Conservation (phyloP, 1,139 yeast genomes). For the Zygosaccharomyces sapae region DNA sequence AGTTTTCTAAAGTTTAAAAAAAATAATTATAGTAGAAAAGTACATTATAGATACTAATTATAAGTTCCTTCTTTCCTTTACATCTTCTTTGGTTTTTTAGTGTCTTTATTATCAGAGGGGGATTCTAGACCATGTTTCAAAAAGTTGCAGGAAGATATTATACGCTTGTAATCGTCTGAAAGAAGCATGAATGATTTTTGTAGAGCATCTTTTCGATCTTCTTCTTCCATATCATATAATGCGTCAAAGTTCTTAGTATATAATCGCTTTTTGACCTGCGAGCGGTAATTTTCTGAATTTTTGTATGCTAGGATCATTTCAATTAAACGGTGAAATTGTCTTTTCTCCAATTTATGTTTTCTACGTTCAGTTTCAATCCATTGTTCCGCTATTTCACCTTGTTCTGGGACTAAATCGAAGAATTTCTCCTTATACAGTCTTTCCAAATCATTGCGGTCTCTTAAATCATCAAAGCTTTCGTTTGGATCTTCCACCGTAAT, state of each 20-base stretch:
- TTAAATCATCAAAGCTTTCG: constrained; percentile 83
- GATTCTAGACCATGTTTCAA: constrained; percentile 7
- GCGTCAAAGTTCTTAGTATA: constrained; percentile 79
- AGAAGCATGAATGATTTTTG: constrained; percentile 13
- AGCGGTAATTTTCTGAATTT: constrained; percentile 38
- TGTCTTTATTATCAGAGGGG: neutral
- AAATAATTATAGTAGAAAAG: too few species aligned
- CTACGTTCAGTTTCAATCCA: constrained; percentile 44
- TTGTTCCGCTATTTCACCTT: constrained; percentile 21
- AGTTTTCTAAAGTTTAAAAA: too few species aligned
- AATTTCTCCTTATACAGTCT: constrained; percentile 42
- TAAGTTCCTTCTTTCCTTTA: neutral
- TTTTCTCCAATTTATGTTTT: constrained; percentile 59
- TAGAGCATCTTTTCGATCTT: constrained; percentile 25
- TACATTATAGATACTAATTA: too few species aligned
- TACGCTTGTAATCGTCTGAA: constrained; percentile 16
- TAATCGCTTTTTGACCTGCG: constrained; percentile 66
- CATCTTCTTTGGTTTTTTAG: neutral
- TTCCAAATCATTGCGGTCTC: constrained; percentile 76
- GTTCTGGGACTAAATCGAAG: constrained; percentile 25
- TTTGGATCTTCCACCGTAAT: constrained; percentile 93
- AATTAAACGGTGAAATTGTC: constrained; percentile 72
- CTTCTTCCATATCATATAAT: constrained; percentile 57
- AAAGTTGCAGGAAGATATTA: constrained; percentile 12
- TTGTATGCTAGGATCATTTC: constrained; percentile 67